Percentiles rank a stretch among this genome's conserved stretches.
These are phyloP conservation scores for Aureobasidium sp. DNA, from an alignment of 2,329 filamentous ascomycete species.

Conservation along the genomic window DNA sequence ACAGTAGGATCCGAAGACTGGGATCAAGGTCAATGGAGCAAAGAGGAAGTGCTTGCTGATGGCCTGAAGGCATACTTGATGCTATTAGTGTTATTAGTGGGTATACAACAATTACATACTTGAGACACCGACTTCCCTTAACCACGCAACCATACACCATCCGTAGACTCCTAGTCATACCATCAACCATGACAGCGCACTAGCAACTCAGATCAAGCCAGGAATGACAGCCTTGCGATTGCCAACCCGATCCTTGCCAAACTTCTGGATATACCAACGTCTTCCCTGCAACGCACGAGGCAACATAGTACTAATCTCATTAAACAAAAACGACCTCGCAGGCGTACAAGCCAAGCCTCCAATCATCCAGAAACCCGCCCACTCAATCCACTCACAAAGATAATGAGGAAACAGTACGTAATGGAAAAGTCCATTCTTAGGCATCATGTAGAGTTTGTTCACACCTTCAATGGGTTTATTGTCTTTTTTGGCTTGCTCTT, in stretches of 20 bases:
- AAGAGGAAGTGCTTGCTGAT: not conserved
- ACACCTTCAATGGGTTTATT: slow-evolving; percentile 44
- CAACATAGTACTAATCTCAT: slow-evolving; percentile 81
- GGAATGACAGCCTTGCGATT: slow-evolving; percentile 67
- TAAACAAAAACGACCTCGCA: slow-evolving; percentile 72
- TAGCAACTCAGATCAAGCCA: slow-evolving; percentile 36
- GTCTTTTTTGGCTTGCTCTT: slow-evolving; percentile 37
- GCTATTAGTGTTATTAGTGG: not conserved
- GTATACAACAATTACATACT: not conserved
- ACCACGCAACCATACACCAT: too few species aligned
- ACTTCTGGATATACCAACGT: slow-evolving; percentile 79
- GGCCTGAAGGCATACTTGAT: not conserved
- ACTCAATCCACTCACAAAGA: slow-evolving; percentile 94
- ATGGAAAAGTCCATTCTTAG: slow-evolving; percentile 72
- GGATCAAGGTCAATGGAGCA: too few species aligned
- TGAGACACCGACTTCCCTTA: too few species aligned
- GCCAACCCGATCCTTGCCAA: slow-evolving; percentile 74
- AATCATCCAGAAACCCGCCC: slow-evolving; percentile 79
- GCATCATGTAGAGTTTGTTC: slow-evolving; percentile 81
- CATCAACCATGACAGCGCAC: not conserved
- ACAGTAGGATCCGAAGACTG: too few species aligned
- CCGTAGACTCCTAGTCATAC: not conserved
- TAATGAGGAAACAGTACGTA: slow-evolving; percentile 88
- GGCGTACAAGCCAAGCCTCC: slow-evolving; percentile 59
- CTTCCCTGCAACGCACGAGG: slow-evolving; percentile 74